phyloP scores from a whole-genome alignment of 108 stramenopile species.

The Licmophora abbreviata region DNA sequence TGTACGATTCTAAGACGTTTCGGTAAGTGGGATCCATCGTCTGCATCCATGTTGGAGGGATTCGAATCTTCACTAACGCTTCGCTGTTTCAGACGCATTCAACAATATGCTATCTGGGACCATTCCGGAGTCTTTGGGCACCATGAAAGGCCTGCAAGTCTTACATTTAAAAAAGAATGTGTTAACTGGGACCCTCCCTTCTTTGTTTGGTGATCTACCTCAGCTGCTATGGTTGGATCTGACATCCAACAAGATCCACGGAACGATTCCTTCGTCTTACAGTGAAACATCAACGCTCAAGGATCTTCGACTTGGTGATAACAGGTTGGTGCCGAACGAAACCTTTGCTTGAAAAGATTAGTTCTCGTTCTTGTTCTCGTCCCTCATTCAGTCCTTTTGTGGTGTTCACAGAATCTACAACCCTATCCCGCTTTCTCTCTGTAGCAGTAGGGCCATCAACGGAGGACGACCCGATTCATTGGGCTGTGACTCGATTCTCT shows the following conservation, averaged over 20 bases:
- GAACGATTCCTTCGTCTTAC: conserved; percentile 32
- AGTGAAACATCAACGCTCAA: conserved; percentile 23
- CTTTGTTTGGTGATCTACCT: conserved; percentile 27
- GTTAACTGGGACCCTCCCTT: conserved; percentile 42
- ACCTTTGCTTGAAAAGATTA: too few species aligned
- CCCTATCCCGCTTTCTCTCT: conserved; percentile 38
- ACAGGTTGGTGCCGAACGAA: conserved; percentile 13
- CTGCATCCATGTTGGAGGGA: conserved; percentile 1
- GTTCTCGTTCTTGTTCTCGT: not conserved
- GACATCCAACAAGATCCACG: conserved; percentile 26
- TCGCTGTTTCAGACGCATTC: conserved; percentile 32
- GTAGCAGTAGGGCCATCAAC: conserved; percentile 35
- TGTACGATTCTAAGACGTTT: too few species aligned
- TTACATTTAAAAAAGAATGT: conserved; percentile 49
- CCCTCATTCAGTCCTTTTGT: not conserved
- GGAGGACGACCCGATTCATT: conserved; percentile 30
- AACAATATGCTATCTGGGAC: conserved; percentile 40
- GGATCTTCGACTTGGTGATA: conserved; percentile 48
- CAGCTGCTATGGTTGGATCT: conserved; percentile 50
- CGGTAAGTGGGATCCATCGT: too few species aligned
- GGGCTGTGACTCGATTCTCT: conserved; percentile 53
- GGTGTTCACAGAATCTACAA: conserved; percentile 19
- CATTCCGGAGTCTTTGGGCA: conserved; percentile 16
- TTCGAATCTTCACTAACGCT: not conserved
- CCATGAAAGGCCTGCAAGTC: conserved; percentile 31